Base-by-base conservation (phyloP, 1,284 basidiomycete genomes). In the Macrocystidia cucumis region DNA sequence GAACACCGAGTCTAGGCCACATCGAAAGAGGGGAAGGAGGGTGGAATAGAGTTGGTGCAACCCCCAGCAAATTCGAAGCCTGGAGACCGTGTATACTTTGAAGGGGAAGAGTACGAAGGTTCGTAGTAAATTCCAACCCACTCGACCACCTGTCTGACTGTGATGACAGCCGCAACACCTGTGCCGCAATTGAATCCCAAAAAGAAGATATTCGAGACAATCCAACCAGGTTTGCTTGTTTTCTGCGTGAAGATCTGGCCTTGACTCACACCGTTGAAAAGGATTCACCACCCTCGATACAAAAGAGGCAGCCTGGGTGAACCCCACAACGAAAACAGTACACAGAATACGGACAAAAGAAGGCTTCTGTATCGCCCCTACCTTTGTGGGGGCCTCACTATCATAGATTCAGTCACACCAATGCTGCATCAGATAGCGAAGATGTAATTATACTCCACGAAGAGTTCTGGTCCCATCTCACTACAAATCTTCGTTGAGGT, bases 161-260 rank as follows among this genome's bases (percentile, higher is more conserved):
- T n/a, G n/a, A n/a, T 11, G 5, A 5, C 45, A 91, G 87, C 69
- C 49, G 75, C 71, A 2, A 70, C 67, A 17, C 85, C 91, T 2
- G 64, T 93, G 26, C 57, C 81, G 2, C 87, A 91, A 51, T 69
- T 97, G 43, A 96, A 95, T 61, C 92, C 92, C 7, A 97, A 97
- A 67, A 96, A 95, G 68, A 98, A 97, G 66, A 86, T 96, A 20
- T 97, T 95, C 49, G 93, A 97, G 65, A 84, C 89, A 0, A 77
- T 97, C 34, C 93, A 95, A 55, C 91, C 91, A 43, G 78, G 84
- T 81, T 43, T 18, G 59, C 48, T 13, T 12, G 51, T 46, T 13
- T 13, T 23, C 20, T 17, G 22, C 35, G 12, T 19, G 23, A 19
- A 9, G 18, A 27, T 16, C 8, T 7, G 9, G 20, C 14, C 12